phyloP scores from a whole-genome alignment of 2,329 filamentous ascomycete genomes.

The Talaromyces marneffei region DNA sequence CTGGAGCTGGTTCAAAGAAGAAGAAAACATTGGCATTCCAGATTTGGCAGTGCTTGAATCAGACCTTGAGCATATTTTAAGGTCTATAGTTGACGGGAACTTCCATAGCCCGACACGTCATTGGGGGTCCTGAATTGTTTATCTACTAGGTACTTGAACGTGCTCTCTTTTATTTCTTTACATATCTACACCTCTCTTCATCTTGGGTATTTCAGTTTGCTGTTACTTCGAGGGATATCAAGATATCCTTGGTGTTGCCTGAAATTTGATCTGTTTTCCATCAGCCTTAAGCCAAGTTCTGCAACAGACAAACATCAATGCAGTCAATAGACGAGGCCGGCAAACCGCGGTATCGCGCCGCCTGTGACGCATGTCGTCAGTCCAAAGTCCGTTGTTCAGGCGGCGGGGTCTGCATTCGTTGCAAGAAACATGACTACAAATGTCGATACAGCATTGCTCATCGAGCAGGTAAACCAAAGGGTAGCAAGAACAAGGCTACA shows the following conservation, averaged over 20 bases:
- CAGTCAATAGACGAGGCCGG: slow-evolving; percentile 7
- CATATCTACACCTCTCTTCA: background rate
- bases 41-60: background rate
- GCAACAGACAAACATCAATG: slow-evolving; percentile 11
- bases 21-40: background rate
- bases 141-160: background rate
- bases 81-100: background rate
- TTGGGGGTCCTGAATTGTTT: background rate
- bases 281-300: background rate
- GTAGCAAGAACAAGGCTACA: slow-evolving; percentile 36
- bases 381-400: slow-evolving; percentile 38
- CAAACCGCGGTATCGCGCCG: slow-evolving; percentile 32
- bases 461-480: slow-evolving; percentile 36
- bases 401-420: slow-evolving; percentile 33
- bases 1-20: background rate
- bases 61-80: background rate
- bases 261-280: background rate
- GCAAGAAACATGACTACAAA: slow-evolving; percentile 32
- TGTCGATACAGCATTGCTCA: slow-evolving; percentile 36
- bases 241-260: background rate
- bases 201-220: background rate
- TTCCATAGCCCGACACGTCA: background rate
- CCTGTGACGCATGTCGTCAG: slow-evolving; percentile 36
- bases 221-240: background rate
- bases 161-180: background rate